phyloP scores from a whole-genome alignment of 345 rosid genomes.

The Capsella bursapastoris region DNA sequence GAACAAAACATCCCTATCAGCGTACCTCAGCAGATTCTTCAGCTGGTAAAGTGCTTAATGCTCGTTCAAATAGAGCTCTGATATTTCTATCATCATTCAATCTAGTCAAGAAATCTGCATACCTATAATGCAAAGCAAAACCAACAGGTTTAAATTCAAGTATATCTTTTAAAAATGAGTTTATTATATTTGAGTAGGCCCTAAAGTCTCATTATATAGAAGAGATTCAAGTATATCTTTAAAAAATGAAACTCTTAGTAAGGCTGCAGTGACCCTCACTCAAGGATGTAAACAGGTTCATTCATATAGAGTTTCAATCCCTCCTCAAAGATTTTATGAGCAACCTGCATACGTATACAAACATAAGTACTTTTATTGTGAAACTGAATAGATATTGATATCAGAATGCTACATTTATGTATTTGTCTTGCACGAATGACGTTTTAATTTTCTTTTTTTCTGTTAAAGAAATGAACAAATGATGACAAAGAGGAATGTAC shows the following conservation, averaged over 20 bases:
- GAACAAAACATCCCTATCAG: conserved; percentile 20
- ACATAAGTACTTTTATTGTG: not conserved
- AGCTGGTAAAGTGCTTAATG: conserved; percentile 82
- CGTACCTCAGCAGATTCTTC: conserved; percentile 92
- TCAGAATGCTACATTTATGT: conserved; percentile 9
- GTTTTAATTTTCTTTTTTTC: not conserved
- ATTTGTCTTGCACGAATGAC: not conserved
- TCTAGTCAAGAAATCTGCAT: conserved; percentile 91
- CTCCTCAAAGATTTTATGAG: conserved; percentile 92
- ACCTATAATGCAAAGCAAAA: conserved; percentile 57
- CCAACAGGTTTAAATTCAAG: conserved; percentile 1
- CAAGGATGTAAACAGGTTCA: conserved; percentile 89
- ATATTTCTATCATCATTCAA: conserved; percentile 93
- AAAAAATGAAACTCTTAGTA: conserved; percentile 21
- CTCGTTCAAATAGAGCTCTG: conserved; percentile 92
- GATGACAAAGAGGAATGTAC: conserved; percentile 17
- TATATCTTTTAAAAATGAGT: too few relatives aligned
- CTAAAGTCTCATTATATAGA: conserved; percentile 12
- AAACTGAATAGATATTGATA: conserved; percentile 11
- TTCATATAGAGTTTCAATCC: conserved; percentile 91
- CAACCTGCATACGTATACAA: conserved; percentile 63
- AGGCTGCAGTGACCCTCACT: conserved; percentile 58
- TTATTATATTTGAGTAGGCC: not conserved
- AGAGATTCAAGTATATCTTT: conserved; percentile 18
- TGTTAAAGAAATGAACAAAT: not conserved